A percentile compares a stretch with the other conserved stretches of the same genome.
Evolutionary conservation across 106 monocot species (phyloP).

Genomic region (Acorus gramineus): DNA sequence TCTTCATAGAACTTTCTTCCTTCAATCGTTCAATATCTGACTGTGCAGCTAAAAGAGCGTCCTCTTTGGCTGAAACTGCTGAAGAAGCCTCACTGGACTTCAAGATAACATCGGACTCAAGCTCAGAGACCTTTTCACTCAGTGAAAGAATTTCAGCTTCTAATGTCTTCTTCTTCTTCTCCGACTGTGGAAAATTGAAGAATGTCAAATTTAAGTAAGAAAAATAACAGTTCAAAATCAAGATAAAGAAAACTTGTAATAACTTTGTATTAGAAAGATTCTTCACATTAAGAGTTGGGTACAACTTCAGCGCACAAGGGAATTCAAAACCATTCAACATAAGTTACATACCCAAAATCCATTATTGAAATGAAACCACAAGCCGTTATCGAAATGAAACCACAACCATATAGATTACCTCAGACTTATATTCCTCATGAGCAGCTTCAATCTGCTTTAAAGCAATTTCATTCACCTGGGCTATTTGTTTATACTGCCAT

Average conservation of each 20-base stretch:
- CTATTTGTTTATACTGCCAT: conserved; percentile 88
- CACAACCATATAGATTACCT: conserved; percentile 25
- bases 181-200: conserved; percentile 25
- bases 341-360: too few relatives aligned
- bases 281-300: too few relatives aligned
- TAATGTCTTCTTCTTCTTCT: conserved; percentile 40
- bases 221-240: background rate
- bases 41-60: conserved; percentile 32
- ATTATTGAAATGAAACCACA: too few relatives aligned
- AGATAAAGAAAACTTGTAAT: background rate
- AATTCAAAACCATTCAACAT: too few relatives aligned
- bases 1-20: conserved; percentile 49
- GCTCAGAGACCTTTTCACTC: conserved; percentile 36
- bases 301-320: too few relatives aligned
- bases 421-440: conserved; percentile 64
- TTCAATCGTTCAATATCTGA: conserved; percentile 36
- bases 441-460: conserved; percentile 82
- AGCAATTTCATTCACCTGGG: conserved; percentile 74
- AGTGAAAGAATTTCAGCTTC: conserved; percentile 61
- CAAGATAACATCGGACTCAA: conserved; percentile 43
- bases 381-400: too few relatives aligned
- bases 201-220: background rate
- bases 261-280: too few relatives aligned
- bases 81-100: conserved; percentile 66
- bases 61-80: conserved; percentile 59